Percentiles rank a stretch among this genome's conserved stretches.
These are phyloP conservation scores for Jamesozyma piceae DNA, from an alignment of 805 yeast genomes.

Conservation along the genomic window DNA sequence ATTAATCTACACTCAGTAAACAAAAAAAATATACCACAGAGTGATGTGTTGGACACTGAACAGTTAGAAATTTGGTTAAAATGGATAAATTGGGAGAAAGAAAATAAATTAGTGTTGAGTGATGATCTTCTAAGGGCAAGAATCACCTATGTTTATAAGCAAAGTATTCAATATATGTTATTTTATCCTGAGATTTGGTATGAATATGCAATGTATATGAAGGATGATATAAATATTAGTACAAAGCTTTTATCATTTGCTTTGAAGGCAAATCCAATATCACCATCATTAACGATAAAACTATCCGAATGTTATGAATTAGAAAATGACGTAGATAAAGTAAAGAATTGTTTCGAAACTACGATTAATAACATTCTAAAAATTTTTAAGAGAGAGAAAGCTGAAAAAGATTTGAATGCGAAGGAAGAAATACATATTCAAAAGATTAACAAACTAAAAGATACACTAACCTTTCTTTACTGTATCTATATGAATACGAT, in stretches of 20 bases:
- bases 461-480: conserved; percentile 51
- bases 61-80: conserved; percentile 51
- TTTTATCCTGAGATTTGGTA: conserved; percentile 33
- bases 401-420: conserved; percentile 1
- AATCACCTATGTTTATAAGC: conserved; percentile 60
- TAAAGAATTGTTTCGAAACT: conserved; percentile 40
- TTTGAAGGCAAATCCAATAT: conserved; percentile 54
- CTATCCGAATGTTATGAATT: conserved; percentile 63
- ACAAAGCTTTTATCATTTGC: conserved; percentile 42
- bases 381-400: conserved; percentile 27
- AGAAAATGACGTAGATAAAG: conserved; percentile 40
- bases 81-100: conserved; percentile 75
- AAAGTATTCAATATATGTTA: conserved; percentile 39
- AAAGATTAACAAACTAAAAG: conserved; percentile 6
- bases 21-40: conserved; percentile 23
- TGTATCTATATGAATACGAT: conserved; percentile 61
- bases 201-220: conserved; percentile 29
- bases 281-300: conserved; percentile 56
- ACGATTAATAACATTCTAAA: conserved; percentile 41
- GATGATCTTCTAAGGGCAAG: conserved; percentile 45
- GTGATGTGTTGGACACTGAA: conserved; percentile 10
- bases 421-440: conserved; percentile 4
- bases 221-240: conserved; percentile 10
- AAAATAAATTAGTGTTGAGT: conserved; percentile 55
- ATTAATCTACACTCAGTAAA: conserved; percentile 20